A percentile compares a stretch with the other conserved stretches of the same genome.
These are phyloP conservation scores for Toxoplasma gondii DNA, from an alignment of 169 alveolate species.

Conservation along the genomic window DNA sequence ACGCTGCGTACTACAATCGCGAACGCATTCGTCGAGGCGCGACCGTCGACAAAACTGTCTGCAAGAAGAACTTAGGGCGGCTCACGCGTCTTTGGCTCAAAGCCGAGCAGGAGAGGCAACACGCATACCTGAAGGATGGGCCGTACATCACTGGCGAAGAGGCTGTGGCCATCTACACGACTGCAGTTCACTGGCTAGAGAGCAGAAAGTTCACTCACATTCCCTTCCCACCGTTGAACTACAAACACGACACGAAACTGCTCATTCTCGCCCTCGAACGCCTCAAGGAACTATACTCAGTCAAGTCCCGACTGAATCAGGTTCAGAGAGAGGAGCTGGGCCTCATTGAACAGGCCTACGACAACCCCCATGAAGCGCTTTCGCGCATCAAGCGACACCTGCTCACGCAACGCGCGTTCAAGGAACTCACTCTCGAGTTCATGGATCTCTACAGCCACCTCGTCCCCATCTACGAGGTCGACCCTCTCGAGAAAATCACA, in stretches of 20 bases:
- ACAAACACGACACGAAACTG: constrained; percentile 99
- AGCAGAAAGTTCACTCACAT: constrained; percentile 97
- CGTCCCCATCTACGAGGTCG: constrained; percentile 99
- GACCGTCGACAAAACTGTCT: constrained; percentile 99
- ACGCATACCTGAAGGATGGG: constrained; percentile 98
- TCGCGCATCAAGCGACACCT: constrained; percentile 99
- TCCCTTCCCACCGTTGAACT: constrained; percentile 99
- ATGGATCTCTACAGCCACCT: constrained; percentile 98
- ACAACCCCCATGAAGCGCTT: constrained; percentile 99
- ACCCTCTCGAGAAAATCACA: constrained; percentile 99
- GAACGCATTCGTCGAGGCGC: constrained; percentile 99
- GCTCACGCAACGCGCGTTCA: constrained; percentile 98
- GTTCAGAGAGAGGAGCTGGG: constrained; percentile 99
- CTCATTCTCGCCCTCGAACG: constrained; percentile 98
- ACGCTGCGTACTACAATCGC: constrained; percentile 99
- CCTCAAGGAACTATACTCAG: constrained; percentile 97
- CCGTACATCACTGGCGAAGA: constrained; percentile 99
- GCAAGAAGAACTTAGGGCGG: constrained; percentile 99
- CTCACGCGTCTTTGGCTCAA: constrained; percentile 99
- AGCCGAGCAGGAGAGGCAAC: constrained; percentile 94
- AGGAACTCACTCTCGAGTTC: constrained; percentile 98
- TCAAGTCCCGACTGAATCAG: constrained; percentile 96
- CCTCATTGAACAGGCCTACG: constrained; percentile 99
- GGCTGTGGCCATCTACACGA: constrained; percentile 99
- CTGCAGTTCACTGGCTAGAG: constrained; percentile 99